Percentiles rank a stretch among this genome's conserved stretches.
Conservation (phyloP, 2,329 filamentous ascomycete genomes). For the Nigrograna mackinnonii region DNA sequence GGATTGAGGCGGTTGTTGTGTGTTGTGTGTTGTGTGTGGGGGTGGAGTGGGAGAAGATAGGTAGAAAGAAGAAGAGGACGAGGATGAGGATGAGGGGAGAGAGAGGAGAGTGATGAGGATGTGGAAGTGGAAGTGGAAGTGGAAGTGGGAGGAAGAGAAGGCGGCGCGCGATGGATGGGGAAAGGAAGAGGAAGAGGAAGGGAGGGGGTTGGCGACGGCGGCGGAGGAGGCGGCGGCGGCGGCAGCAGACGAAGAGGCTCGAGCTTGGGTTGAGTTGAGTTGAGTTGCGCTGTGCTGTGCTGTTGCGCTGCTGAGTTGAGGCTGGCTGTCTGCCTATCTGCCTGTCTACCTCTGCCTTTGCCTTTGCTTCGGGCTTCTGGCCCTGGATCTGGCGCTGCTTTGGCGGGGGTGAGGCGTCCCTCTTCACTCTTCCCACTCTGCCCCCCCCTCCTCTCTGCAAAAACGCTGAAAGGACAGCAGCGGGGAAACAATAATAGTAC, state of each 20-base stretch:
- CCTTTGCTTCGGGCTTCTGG: neutral
- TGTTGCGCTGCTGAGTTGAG: neutral
- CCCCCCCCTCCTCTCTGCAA: neutral
- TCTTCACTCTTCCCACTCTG: neutral
- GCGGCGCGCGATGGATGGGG: neutral
- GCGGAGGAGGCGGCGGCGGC: constrained; percentile 1
- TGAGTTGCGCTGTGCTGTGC: neutral
- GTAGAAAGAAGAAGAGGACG: too few species aligned
- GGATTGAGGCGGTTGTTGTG: too few species aligned
- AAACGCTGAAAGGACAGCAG: too few species aligned
- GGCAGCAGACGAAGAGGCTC: constrained; percentile 6
- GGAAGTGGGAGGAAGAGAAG: neutral
- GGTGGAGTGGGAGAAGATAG: too few species aligned
- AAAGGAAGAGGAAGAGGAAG: neutral
- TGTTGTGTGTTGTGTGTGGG: too few species aligned
- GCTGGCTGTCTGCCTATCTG: neutral
- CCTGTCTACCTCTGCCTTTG: neutral
- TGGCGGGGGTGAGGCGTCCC: too few species aligned
- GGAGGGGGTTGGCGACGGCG: constrained; percentile 3
- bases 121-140: neutral
- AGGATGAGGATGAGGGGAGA: constrained; percentile 14
- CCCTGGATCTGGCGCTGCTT: neutral
- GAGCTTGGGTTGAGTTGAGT: constrained; percentile 6
- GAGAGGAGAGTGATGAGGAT: constrained; percentile 4
- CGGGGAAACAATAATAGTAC: too few species aligned